Evolutionary conservation across 352 stramenopile genomes (phyloP), one percentile per base, ranked within the genome.

Genomic region (Phytophthora tentaculata): DNA sequence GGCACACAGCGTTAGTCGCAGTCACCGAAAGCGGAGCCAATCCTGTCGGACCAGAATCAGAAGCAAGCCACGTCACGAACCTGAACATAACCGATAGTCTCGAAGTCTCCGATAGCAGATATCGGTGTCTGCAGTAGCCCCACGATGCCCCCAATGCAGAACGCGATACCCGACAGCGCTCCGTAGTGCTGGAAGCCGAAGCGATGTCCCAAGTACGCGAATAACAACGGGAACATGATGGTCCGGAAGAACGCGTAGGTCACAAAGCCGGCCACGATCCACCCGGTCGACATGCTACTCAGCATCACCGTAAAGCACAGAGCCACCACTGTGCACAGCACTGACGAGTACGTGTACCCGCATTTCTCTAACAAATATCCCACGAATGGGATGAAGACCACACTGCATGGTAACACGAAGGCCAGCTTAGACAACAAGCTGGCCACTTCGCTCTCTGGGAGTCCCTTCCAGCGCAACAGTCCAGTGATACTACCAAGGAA

Each of bases 181-280:
- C 90, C 90, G 68, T 92, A 96, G 70, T 96, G 89, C 56, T 86
- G 80, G 72, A 95, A 96, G 24, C 90, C 90, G 37, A 97, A 89
- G 47, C 74, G 79, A 48, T 91, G 77, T 14, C 86, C 86, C 20
- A 97, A 54, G 26, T 89, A 93, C 48, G 86, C 83, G 64, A 96
- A 96, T 49, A 94, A 76, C 61, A 95, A 72, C 29, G 88, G 81
- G 58, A 92, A 97, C 24, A 96, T 75, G 73, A 93, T 90, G 51
- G 88, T 87, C 45, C 90, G 77, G 62, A 94, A 96, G 28, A 96
- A 76, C 4, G 85, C 77, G 67, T 97, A 96, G 3, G 81, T 72
- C 26, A 82, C 56, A 61, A 96, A 97, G 28, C 76, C 77, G 2
- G 64, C 60, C 20, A 93, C 54, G 51, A 95, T 80, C 64, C 54